A percentile compares a stretch with the other conserved stretches of the same genome.
These are phyloP conservation scores for Populus alba DNA, from an alignment of 345 rosid genomes.

Conservation along the genomic window DNA sequence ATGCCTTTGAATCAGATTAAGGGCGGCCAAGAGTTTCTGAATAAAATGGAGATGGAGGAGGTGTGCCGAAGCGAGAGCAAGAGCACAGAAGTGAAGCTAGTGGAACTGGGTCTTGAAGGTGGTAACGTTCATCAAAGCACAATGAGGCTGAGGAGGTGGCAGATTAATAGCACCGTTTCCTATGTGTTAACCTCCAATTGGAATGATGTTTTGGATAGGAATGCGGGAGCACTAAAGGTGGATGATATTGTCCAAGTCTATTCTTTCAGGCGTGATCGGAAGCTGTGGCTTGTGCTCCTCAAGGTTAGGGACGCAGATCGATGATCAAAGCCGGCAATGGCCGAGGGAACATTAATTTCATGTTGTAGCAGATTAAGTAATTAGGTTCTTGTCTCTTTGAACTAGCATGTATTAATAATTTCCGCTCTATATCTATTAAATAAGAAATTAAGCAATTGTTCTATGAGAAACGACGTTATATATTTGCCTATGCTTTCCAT, in stretches of 20 bases:
- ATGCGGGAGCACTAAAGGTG: background rate
- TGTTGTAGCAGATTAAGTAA: no score
- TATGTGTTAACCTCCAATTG: background rate
- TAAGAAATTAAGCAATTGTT: no score
- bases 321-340: no score
- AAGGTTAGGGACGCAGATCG: background rate
- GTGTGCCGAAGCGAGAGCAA: no score
- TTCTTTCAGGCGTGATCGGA: background rate
- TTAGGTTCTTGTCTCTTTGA: no score
- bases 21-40: background rate
- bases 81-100: background rate
- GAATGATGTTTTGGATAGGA: background rate
- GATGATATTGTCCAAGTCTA: background rate
- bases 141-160: background rate
- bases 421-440: no score
- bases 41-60: background rate
- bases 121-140: background rate
- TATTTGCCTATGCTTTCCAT: no score
- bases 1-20: background rate
- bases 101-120: background rate
- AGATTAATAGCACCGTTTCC: background rate
- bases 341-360: no score
- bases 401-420: no score
- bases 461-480: no score
- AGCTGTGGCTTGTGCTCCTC: background rate